Evolutionary conservation across 768 basidiomycete species (phyloP).

Genomic region (Amylocystis lapponica): DNA sequence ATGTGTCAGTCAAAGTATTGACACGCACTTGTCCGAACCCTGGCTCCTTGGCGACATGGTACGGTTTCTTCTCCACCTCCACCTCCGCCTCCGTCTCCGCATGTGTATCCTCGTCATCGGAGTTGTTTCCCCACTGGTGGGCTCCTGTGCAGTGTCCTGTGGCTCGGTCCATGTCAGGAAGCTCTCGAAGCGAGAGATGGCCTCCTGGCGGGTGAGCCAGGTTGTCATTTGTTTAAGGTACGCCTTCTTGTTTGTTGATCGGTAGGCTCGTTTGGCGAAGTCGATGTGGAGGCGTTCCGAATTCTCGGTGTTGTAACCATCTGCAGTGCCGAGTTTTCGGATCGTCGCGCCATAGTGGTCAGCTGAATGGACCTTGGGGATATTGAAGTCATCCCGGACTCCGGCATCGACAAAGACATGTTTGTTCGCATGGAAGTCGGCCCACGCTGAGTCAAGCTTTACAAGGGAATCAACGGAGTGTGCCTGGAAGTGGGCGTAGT

Average conservation of each 20-base stretch:
- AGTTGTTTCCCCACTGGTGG: neutral
- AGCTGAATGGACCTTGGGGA: constrained; percentile 24
- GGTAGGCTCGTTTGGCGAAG: constrained; percentile 30
- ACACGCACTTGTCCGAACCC: too few species aligned
- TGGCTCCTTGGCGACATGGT: neutral
- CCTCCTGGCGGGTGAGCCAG: constrained; percentile 32
- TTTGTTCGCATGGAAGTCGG: constrained; percentile 22
- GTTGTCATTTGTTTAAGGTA: constrained; percentile 33
- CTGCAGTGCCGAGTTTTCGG: constrained; percentile 12
- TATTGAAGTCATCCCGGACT: constrained; percentile 23
- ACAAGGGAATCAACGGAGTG: constrained; percentile 17
- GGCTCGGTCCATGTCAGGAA: constrained; percentile 27
- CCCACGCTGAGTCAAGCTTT: constrained; percentile 10
- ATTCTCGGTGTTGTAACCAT: constrained; percentile 24
- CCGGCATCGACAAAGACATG: constrained; percentile 17
- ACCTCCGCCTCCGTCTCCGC: too few species aligned
- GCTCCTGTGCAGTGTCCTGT: too few species aligned
- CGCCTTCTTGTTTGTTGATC: constrained; percentile 19
- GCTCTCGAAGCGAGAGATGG: constrained; percentile 20
- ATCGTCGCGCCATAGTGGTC: constrained; percentile 20
- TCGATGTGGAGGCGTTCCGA: constrained; percentile 37
- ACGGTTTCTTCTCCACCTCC: neutral
- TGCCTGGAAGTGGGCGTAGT: constrained; percentile 20
- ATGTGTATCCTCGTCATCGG: too few species aligned
- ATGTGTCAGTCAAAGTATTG: too few species aligned